Conservation (phyloP, 2,329 filamentous ascomycete species). For the Paecilomyces variotii region DNA sequence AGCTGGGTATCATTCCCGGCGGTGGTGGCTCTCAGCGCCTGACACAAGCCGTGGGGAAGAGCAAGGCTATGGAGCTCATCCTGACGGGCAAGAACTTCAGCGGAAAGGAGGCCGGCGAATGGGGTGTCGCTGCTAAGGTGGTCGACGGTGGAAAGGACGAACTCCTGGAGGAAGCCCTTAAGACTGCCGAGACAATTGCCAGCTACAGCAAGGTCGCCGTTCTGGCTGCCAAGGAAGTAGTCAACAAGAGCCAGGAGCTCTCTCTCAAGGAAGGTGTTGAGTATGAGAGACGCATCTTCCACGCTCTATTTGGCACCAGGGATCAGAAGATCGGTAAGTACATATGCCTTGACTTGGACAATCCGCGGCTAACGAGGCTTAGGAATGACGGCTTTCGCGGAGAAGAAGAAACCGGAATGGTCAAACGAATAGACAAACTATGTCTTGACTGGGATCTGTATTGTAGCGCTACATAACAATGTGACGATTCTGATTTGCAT, state of each 20-base stretch:
- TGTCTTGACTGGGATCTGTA: background rate
- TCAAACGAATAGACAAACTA: constrained; percentile 55
- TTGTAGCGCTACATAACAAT: background rate
- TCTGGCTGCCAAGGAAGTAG: constrained; percentile 90
- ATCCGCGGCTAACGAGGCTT: constrained; percentile 7
- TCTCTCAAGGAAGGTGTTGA: constrained; percentile 83
- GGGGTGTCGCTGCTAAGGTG: constrained; percentile 79
- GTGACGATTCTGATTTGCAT: background rate
- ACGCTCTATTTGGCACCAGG: constrained; percentile 82
- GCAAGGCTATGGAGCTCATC: constrained; percentile 83
- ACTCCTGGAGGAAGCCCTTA: constrained; percentile 70
- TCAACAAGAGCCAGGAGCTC: constrained; percentile 96
- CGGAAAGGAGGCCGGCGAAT: constrained; percentile 75
- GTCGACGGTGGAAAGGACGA: constrained; percentile 70
- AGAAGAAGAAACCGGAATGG: constrained; percentile 93
- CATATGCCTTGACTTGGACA: background rate
- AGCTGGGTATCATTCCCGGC: constrained; percentile 84
- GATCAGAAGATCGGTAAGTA: constrained; percentile 86
- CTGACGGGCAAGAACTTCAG: constrained; percentile 78
- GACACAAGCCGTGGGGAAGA: constrained; percentile 74
- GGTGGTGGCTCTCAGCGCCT: constrained; percentile 86
- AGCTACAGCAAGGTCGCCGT: constrained; percentile 79
- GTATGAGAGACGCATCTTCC: constrained; percentile 89
- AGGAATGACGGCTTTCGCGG: constrained; percentile 84
- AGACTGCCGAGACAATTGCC: constrained; percentile 84